Base-by-base conservation (phyloP, 2,329 filamentous ascomycete species). In the Exophiala bonariae region DNA sequence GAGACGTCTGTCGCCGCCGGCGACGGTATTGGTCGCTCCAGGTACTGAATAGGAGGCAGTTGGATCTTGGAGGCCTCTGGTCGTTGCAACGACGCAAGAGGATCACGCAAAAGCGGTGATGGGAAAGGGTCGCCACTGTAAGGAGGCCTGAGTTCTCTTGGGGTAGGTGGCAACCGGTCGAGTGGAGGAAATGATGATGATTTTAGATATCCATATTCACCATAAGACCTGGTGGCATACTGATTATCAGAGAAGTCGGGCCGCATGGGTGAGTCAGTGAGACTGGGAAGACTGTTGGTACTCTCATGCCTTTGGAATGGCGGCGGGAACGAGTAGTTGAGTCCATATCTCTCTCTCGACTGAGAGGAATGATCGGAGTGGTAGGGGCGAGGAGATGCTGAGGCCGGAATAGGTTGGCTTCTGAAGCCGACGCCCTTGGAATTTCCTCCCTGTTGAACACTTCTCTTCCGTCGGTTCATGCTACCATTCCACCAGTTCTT, bases 401-500 rank as follows among this genome's bases (percentile, higher is more conserved):
- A 45, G 22, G 48, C 49, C 18, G 53, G 37, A 16, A 58, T 50
- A 10, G 56, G 55, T 36, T 54, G 50, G 13, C 46, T 41, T 13
- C 56, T 50, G 41, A 53, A 54, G 36, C 55, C 56, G 19, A 56
- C 43, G 13, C 32, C 17, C 36, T 49, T 56, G 4, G 47, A 31
- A 20, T 23, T 37, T 18, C 36, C 20, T 20, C 36, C 32, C 3
- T 44, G 44, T 10, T 52, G 54, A 11, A 45, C 37, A 39, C 31
- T 54, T 46, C 58, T 56, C 45, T 53, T 58, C 31, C 57, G 45
- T 31, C 90, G 82, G 72, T 96, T 96, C 78, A 91, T 87, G 65
- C 86, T 88, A 40, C 91, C 90, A 65, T 96, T 96, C 88, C 88
- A 96, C 89, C 90, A 96, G 69, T 96, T 96, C 80, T 96, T 96